Base-by-base conservation (phyloP, 208 protist genomes). In the Tritrichomonas musculus region DNA sequence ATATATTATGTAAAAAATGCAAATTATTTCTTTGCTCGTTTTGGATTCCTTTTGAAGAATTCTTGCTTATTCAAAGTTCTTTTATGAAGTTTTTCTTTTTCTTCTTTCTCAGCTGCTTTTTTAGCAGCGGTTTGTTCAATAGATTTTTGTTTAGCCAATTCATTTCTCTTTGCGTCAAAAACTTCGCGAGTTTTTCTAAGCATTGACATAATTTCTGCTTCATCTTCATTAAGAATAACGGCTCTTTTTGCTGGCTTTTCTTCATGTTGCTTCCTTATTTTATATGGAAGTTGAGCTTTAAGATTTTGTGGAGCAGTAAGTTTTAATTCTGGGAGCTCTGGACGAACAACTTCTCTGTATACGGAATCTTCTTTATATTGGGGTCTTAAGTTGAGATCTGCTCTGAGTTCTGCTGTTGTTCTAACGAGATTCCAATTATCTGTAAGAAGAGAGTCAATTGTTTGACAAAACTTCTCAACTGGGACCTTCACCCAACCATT, bases 401-500 rank as follows among this genome's bases (percentile, higher is more conserved):
- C 39, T 94, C 94, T 0, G 17, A 66, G 47, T 65, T 77, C 47
- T 8, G 64, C 92, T 14, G 55, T 80, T 13, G 82, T 72, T 60
- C 57, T 77, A 50, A 93, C 14, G 1, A 65, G 30, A 25, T 30
- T 30, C 66, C 65, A 92, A 69, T 82, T 36, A 11, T 53, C 69
- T 27, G n/a, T 93, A 0, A 98, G 95, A 4, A 97, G 93, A 22
- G 93, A 95, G 3, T 95, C 96, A 17, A 98, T 97, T 14, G 99
- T 97, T 84, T 98, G 98, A 96, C 99, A 99, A 94, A 99, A 99
- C 88, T 97, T 96, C 20, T 96, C 95, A 41, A 98, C 96, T 50
- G 97, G 94, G 0, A 99, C 97, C 0, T 96, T 96, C 60, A 98
- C 98, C 98, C 98, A 99, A 27, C 98, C 96, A n/a, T 98, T 96